Base-by-base conservation (phyloP, 208 protist species). In the Acanthamoeba triangularis region DNA sequence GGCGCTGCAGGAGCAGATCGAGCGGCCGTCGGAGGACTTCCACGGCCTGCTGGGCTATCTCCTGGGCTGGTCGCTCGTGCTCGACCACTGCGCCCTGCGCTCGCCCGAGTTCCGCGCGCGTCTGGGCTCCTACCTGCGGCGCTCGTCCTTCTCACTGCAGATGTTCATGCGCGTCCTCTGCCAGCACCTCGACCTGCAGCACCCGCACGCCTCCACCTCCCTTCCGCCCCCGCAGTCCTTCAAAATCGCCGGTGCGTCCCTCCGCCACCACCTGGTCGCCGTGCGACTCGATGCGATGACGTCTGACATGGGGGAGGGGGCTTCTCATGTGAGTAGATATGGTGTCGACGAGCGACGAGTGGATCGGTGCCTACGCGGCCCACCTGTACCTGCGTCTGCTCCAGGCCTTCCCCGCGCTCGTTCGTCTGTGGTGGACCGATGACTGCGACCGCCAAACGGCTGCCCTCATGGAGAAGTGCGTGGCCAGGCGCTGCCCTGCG, bases 381-480 rank as follows among this genome's bases (percentile, higher is more conserved):
- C 91, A 94, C 33, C 56, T 94, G 37, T 94, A 94, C 37, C 69
- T 94, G 74, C 91, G 91, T 2, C 11, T 94, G 69, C 69, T 94
- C 30, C 91, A 85, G 52, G 72, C 91, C 30, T 85, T 94, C 63
- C 91, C 91, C 28, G 91, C 56, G 3, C 72, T 94, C 47, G 72
- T 94, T 10, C 91, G 91, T 5, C 74, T 94, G 0, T 94, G 91
- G 91, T 94, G 91, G 91, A 94, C 65, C 49, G 67, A 94, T 35
- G 72, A 94, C 30, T 94, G 91, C 72, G 91, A 94, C 30, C 63
- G 91, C 10, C 63, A 94, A 33, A 85, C 91, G 30, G 72, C 69
- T 44, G 69, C 69, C 13, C 56, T 94, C 37, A 52, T 94, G 30
- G 91, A 94, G 25, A 93, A 93, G 88, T 90, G 82, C 47, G 82